phyloP scores from a whole-genome alignment of 306 rosid species.

The Rosa chinensis region DNA sequence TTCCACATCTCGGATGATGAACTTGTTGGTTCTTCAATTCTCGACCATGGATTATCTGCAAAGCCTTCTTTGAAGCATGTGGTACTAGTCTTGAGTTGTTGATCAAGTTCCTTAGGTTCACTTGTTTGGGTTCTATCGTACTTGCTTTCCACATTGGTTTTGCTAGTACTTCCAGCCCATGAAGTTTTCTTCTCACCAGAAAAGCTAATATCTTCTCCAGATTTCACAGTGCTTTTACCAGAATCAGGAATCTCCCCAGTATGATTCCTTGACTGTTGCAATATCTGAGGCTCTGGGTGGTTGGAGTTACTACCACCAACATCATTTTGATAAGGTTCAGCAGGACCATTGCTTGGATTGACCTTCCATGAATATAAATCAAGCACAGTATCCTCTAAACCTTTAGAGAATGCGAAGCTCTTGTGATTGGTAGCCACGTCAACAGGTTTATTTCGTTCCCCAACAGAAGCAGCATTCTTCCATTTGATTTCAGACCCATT shows the following conservation, averaged over 20 bases:
- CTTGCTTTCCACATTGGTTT: constrained; percentile 44
- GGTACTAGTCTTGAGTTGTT: constrained; percentile 44
- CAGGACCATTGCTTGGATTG: constrained; percentile 59
- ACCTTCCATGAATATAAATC: constrained; percentile 76
- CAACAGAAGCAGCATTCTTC: constrained; percentile 52
- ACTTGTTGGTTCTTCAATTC: constrained; percentile 51
- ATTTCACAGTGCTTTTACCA: constrained; percentile 39
- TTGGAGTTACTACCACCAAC: constrained; percentile 33
- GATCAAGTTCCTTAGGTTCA: constrained; percentile 57
- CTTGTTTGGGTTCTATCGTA: constrained; percentile 40
- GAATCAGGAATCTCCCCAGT: constrained; percentile 41
- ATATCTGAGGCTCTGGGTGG: constrained; percentile 39
- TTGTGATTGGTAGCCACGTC: constrained; percentile 60
- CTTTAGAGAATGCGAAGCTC: constrained; percentile 58
- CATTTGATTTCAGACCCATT: constrained; percentile 65
- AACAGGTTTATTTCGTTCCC: constrained; percentile 55
- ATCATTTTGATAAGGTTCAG: constrained; percentile 47
- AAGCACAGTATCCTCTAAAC: constrained; percentile 61
- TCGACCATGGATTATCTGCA: constrained; percentile 64
- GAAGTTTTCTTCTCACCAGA: constrained; percentile 50
- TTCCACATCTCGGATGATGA: constrained; percentile 70
- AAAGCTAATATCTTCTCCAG: constrained; percentile 43
- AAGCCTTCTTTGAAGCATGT: constrained; percentile 53
- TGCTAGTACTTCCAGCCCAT: constrained; percentile 70
- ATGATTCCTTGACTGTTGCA: constrained; percentile 47